Conservation (phyloP, 768 basidiomycete species). For the Infundibulicybe gibba region DNA sequence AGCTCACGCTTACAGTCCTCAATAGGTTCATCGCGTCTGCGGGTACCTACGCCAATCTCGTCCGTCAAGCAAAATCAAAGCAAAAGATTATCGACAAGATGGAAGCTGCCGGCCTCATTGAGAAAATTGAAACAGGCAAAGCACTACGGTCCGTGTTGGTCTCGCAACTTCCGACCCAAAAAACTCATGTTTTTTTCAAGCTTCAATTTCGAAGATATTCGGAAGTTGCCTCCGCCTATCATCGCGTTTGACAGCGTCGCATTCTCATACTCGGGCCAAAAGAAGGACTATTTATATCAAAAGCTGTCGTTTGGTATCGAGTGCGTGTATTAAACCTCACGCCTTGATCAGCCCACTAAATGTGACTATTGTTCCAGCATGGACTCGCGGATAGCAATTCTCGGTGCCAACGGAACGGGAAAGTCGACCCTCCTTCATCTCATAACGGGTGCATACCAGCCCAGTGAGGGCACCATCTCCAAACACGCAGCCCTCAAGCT, state of each 20-base stretch:
- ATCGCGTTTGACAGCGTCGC: conserved; percentile 95
- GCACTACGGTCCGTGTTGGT: conserved; percentile 34
- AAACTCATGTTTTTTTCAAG: conserved; percentile 12
- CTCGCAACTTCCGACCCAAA: not conserved
- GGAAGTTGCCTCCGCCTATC: conserved; percentile 93
- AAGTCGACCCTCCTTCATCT: conserved; percentile 91
- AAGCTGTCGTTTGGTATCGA: conserved; percentile 97
- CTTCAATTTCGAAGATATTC: conserved; percentile 95
- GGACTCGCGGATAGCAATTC: conserved; percentile 93
- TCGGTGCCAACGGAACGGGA: conserved; percentile 94
- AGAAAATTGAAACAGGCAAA: conserved; percentile 77
- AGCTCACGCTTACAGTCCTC: not conserved
- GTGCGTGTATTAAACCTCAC: conserved; percentile 33
- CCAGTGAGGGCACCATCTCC: conserved; percentile 81
- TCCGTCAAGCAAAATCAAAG: conserved; percentile 98
- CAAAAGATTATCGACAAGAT: conserved; percentile 99
- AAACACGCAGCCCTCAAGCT: conserved; percentile 91
- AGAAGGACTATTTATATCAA: conserved; percentile 83
- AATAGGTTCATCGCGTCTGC: conserved; percentile 95
- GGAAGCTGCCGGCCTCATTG: conserved; percentile 97
- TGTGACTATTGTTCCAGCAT: conserved; percentile 72
- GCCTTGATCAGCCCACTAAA: not conserved
- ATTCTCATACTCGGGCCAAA: conserved; percentile 92
- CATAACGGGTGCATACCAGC: conserved; percentile 79
- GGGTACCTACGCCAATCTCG: conserved; percentile 98